Evolutionary conservation across 2,329 filamentous ascomycete species (phyloP).

Genomic region (Cladorrhinum sp.): DNA sequence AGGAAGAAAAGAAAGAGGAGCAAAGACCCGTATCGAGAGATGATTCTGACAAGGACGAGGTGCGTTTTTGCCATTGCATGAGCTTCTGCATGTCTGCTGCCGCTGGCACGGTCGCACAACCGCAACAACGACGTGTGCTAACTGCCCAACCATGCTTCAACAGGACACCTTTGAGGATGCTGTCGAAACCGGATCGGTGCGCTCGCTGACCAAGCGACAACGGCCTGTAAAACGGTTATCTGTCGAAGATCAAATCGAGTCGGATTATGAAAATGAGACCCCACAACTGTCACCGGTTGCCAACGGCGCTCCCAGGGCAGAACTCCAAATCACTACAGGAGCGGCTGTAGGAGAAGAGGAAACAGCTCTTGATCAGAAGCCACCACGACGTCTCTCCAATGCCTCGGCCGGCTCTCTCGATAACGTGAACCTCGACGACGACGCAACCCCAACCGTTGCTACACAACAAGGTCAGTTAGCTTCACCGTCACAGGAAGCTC

Average conservation of each 20-base stretch:
- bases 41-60: conserved; percentile 39
- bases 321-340: background rate
- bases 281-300: conserved; percentile 20
- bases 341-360: conserved; percentile 9
- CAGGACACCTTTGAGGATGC: conserved; percentile 85
- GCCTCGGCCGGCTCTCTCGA: conserved; percentile 45
- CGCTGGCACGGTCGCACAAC: conserved; percentile 9
- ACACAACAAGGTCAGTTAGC: conserved; percentile 24
- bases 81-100: background rate
- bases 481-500: background rate
- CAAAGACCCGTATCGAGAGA: conserved; percentile 29
- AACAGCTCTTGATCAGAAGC: conserved; percentile 29
- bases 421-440: conserved; percentile 66
- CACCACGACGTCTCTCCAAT: conserved; percentile 39
- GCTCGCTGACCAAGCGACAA: conserved; percentile 59
- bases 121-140: conserved; percentile 12
- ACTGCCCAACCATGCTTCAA: conserved; percentile 14
- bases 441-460: conserved; percentile 31
- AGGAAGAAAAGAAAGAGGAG: conserved; percentile 10
- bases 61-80: conserved; percentile 29
- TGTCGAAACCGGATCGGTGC: conserved; percentile 59
- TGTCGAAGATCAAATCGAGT: conserved; percentile 25
- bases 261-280: conserved; percentile 31
- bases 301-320: conserved; percentile 25
- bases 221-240: conserved; percentile 35